Conservation (phyloP, 768 basidiomycete genomes). For the Floccularia luteovirens region DNA sequence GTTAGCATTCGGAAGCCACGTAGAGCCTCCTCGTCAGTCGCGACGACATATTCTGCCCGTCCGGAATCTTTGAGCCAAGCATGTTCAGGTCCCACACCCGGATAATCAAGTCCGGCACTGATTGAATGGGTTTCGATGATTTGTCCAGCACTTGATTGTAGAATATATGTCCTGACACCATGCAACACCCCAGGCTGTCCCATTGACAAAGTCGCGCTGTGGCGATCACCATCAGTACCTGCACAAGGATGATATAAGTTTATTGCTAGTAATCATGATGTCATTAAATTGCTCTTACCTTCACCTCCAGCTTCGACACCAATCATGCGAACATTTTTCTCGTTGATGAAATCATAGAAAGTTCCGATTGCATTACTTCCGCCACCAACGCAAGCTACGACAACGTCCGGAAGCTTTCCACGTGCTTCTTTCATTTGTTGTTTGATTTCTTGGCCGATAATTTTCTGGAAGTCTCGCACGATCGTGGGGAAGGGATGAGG, state of each 20-base stretch:
- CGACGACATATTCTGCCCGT: slow-evolving; percentile 87
- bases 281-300: too few relatives aligned
- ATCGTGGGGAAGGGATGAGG: slow-evolving; percentile 99
- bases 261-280: neutral
- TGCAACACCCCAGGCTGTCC: slow-evolving; percentile 94
- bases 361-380: slow-evolving; percentile 97
- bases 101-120: slow-evolving; percentile 94
- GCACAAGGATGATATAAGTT: slow-evolving; percentile 2
- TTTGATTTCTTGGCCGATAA: slow-evolving; percentile 95
- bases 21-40: slow-evolving; percentile 91
- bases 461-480: slow-evolving; percentile 94
- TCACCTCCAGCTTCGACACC: slow-evolving; percentile 99
- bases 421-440: slow-evolving; percentile 61
- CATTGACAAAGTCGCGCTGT: slow-evolving; percentile 89
- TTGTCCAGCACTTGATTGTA: slow-evolving; percentile 85
- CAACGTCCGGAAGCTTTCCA: slow-evolving; percentile 87
- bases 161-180: slow-evolving; percentile 91
- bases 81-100: slow-evolving; percentile 97
- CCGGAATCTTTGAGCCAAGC: slow-evolving; percentile 95
- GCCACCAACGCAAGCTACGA: slow-evolving; percentile 97
- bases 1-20: slow-evolving; percentile 89
- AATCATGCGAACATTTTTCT: slow-evolving; percentile 77
- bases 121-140: slow-evolving; percentile 97
- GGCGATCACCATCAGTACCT: slow-evolving; percentile 79
- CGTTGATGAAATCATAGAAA: slow-evolving; percentile 93